These are phyloP conservation scores for Pseudonectria buxi DNA, from an alignment of 2,329 filamentous ascomycete species.

Conservation along the genomic window DNA sequence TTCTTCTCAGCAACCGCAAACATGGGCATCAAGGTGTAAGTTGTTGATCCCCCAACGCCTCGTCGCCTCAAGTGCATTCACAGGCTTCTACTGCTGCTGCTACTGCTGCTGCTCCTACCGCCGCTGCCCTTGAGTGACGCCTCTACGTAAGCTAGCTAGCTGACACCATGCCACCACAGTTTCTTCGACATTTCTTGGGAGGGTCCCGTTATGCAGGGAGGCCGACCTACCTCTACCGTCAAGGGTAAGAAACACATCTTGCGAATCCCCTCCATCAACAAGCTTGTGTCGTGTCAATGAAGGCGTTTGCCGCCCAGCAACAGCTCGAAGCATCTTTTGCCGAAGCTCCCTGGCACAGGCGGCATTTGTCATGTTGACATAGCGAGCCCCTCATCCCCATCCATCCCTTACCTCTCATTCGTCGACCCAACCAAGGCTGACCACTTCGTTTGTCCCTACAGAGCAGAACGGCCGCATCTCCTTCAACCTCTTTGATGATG, in stretches of 20 bases:
- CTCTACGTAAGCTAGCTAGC: too few species aligned
- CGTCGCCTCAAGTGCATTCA: not conserved
- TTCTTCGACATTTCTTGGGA: constrained; percentile 71
- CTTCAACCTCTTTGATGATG: constrained; percentile 81
- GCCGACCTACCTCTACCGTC: constrained; percentile 45
- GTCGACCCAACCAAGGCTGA: constrained; percentile 13
- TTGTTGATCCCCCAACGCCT: constrained; percentile 18
- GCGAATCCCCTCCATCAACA: constrained; percentile 4
- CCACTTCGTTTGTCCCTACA: constrained; percentile 28
- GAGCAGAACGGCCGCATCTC: constrained; percentile 73
- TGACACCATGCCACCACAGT: constrained; percentile 28
- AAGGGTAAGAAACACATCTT: constrained; percentile 46
- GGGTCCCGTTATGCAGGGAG: constrained; percentile 62
- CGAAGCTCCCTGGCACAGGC: not conserved
- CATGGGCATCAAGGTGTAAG: constrained; percentile 68
- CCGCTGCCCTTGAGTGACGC: too few species aligned
- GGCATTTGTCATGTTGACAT: constrained; percentile 9
- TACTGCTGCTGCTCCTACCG: too few species aligned
- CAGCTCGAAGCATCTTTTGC: constrained; percentile 1
- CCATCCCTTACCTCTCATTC: not conserved
- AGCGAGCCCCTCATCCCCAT: not conserved
- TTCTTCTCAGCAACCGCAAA: constrained; percentile 56
- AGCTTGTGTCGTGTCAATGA: not conserved
- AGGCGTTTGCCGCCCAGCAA: not conserved
- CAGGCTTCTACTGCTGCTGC: constrained; percentile 9